Base-by-base conservation (phyloP, 2,329 filamentous ascomycete species). In the Cladobotryum protrusum region DNA sequence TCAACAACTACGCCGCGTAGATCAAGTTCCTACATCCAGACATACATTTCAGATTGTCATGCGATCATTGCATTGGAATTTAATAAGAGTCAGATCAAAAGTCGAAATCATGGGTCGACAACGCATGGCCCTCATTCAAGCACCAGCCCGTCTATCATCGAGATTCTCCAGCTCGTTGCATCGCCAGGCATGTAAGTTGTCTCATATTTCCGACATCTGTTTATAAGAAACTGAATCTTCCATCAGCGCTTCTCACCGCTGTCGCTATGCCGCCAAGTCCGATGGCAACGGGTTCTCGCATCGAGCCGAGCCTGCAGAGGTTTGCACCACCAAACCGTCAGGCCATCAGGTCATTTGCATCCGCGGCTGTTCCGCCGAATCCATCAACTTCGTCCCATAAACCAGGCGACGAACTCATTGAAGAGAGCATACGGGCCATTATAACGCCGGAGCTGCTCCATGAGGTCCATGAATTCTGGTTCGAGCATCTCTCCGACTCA, bases 401-500 rank as follows among this genome's bases (percentile, higher is more conserved):
- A 11, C 32, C 45, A 33, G 17, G 43, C 6, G 34, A 49, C 15
- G 39, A 48, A 45, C 44, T 32, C 24, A 47, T 54, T 53, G 37
- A 45, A 14, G 45, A 43, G 19, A 14, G 64, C 5, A 48, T 54
- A 17, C 24, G 24, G 11, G 11, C 49, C 0, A 44, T 60, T 15
- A 52, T 70, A n/a, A 66, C 58, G 7, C 58, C 61, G 0, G 57
- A 53, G 0, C 54, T 67, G 13, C 59, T 71, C 5, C 51, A 61
- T 24, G 59, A 58, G 20, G 43, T 72, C 1, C 61, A 61, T 8
- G 54, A 57, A n/a, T 68, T 72, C 46, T 72, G 69, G 69, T 72
- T 68, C 53, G 67, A 63, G 55, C 63, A 70, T 47, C 34, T 70
- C 1, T 48, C 58, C 0, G 43, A 49, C 9, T 59, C 61, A 2